Evolutionary conservation across 352 stramenopile genomes (phyloP), one percentile per base, ranked within the genome.

Genomic region (Pythium apleroticum): DNA sequence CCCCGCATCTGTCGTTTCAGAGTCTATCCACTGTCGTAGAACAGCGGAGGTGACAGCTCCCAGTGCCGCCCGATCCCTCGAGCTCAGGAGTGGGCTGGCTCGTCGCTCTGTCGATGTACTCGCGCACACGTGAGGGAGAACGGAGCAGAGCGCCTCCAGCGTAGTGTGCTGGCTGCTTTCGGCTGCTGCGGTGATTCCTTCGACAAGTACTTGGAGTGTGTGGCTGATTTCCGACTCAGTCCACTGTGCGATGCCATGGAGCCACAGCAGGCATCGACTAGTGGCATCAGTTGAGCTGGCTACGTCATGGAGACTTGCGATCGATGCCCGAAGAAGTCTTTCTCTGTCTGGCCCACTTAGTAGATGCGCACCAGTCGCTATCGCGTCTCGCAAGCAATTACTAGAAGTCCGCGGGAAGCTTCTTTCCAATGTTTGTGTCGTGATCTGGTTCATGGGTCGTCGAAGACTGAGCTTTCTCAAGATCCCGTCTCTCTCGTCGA

Each of bases 381-480:
- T 12, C 0, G 39, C 20, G 31, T 55, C 39, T 2, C 25, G 17
- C 12, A 52, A 12, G 1, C 27, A 3, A 9, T 7, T 2, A 12
- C 50, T 57, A 5, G 28, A 28, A 25, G 28, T 4, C 1, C 28
- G 3, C 15, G 43, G 10, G 28, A 31, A 31, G 25, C 30, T 17
- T 12, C n/a, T 19, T 3, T 28, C 24, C n/a, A 57, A 6, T 17
- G 30, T 25, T 10, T 27, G 27, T 15, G 50, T 20, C 10, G 28
- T 19, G 17, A 57, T 41, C 28, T 57, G 10, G 28, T 17, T 3
- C 24, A 57, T 43, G 8, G n/a, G 27, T 5, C 50, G 14, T n/a
- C n/a, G 28, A 17, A 45, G 50, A 22, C 24, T 39, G 27, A 41
- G 7, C 11, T 59, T 67, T 30, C 49, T 56, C 2, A 67, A 22